Conservation (phyloP, 2,329 filamentous ascomycete species). For the Colletotrichum lindemuthianum region DNA sequence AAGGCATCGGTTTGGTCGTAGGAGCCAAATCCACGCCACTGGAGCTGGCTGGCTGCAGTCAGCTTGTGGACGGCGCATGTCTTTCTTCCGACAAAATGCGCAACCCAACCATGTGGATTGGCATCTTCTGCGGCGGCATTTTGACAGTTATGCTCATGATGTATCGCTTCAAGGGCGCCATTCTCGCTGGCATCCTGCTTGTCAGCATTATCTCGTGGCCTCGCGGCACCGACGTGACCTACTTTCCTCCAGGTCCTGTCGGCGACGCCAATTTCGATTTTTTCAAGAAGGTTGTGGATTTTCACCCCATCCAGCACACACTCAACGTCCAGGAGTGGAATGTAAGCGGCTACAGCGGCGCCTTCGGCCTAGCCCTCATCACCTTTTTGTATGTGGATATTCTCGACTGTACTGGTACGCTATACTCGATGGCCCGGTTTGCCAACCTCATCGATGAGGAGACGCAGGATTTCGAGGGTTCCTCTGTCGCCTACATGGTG, state of each 20-base stretch:
- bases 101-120: conserved; percentile 85
- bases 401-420: conserved; percentile 84
- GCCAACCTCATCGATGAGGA: conserved; percentile 81
- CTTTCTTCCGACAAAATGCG: conserved; percentile 77
- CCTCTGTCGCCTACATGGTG: conserved; percentile 83
- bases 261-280: conserved; percentile 82
- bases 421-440: conserved; percentile 91
- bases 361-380: conserved; percentile 85
- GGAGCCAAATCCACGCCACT: conserved; percentile 75
- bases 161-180: conserved; percentile 87
- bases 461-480: conserved; percentile 89
- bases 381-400: conserved; percentile 94
- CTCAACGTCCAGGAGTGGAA: conserved; percentile 81
- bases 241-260: conserved; percentile 77
- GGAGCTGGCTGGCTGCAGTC: conserved; percentile 76
- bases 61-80: conserved; percentile 64
- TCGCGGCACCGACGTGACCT: conserved; percentile 77
- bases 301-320: conserved; percentile 78
- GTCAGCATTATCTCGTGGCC: conserved; percentile 93
- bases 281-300: conserved; percentile 87
- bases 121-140: conserved; percentile 86
- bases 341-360: conserved; percentile 72
- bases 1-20: conserved; percentile 83
- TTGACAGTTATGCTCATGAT: conserved; percentile 84
- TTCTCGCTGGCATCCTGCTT: conserved; percentile 83